Evolutionary conservation across 2,329 filamentous ascomycete genomes (phyloP).

Genomic region (Neurospora sp.): DNA sequence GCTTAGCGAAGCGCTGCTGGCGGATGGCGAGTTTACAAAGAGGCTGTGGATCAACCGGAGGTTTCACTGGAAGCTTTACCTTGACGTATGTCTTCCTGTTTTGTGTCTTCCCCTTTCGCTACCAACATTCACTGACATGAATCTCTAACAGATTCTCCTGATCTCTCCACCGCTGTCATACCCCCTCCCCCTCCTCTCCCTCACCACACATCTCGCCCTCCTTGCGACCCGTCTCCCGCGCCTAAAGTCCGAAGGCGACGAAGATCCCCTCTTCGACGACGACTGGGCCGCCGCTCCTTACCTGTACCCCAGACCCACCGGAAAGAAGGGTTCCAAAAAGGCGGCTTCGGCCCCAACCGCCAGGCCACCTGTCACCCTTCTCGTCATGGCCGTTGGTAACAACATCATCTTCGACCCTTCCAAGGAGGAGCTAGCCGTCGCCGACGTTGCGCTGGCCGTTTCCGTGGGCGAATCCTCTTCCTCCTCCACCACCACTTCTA

Average conservation of each 20-base stretch:
- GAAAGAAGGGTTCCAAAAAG: slow-evolving; percentile 13
- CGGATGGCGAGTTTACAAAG: slow-evolving; percentile 57
- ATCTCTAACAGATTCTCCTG: slow-evolving; percentile 61
- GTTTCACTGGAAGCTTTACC: slow-evolving; percentile 94
- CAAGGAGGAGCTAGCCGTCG: slow-evolving; percentile 85
- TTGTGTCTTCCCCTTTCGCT: neutral
- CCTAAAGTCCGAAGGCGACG: slow-evolving; percentile 80
- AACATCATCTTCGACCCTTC: slow-evolving; percentile 93
- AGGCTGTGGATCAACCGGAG: slow-evolving; percentile 77
- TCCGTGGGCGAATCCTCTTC: slow-evolving; percentile 53
- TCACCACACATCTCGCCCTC: slow-evolving; percentile 89
- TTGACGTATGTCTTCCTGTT: slow-evolving; percentile 59
- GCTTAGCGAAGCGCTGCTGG: slow-evolving; percentile 77
- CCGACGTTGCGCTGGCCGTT: slow-evolving; percentile 78
- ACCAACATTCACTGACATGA: slow-evolving; percentile 5
- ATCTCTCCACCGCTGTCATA: slow-evolving; percentile 91
- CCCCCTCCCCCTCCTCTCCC: slow-evolving; percentile 80
- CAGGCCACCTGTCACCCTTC: slow-evolving; percentile 77
- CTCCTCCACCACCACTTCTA: neutral
- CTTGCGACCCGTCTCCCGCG: slow-evolving; percentile 76
- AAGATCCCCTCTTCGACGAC: slow-evolving; percentile 96
- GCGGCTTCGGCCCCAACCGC: slow-evolving; percentile 19
- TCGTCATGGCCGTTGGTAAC: slow-evolving; percentile 75
- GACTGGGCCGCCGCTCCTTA: slow-evolving; percentile 82
- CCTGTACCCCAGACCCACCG: slow-evolving; percentile 52